Base-by-base conservation (phyloP, 768 basidiomycete genomes). In the Pleurotus tuoliensis region DNA sequence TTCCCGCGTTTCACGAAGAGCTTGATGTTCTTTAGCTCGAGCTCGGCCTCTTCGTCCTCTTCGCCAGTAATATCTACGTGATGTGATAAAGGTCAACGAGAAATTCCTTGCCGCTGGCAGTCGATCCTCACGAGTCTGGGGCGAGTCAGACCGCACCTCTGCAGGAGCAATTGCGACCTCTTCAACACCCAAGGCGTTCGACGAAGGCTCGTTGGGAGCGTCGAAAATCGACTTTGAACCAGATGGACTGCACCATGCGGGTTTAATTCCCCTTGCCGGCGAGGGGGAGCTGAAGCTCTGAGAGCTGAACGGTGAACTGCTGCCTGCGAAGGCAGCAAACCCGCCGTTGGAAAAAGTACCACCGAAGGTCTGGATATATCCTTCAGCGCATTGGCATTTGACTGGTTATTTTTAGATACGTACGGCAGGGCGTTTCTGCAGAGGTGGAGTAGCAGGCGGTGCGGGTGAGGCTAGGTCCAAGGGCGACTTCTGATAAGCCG, bases 11-110 rank as follows among this genome's bases (percentile, higher is more conserved):
- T 84, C 41, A 80, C 63, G 61, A 79, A 87, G 18, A 88, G 73
- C 62, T 82, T 86, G 39, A 79, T 79, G 41, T 82, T 81, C 60
- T 82, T 86, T 57, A 86, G 71, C 60, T 86, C 86, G 47, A 79
- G 65, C 59, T 73, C 67, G 7, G 82, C 73, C 8, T 75, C 71
- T 67, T 89, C 87, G 47, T 80, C 76, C 64, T 89, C 87, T 62
- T 89, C 87, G 8, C 87, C 87, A 1, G 86, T 88, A 34, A 77
- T 22, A 62, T 68, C 80, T 81, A 56, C 43, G 37, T 37, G 6
- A 46, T 16, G 5, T n/a, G 27, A n/a, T 40, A 50, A 25, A 48
- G 56, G 27, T 24, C 22, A 8, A 48, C 44, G 34, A 18, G 41
- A 12, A 22, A n/a, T 16, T 44, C 41, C n/a, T 44, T 6, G n/a